Conservation (phyloP, 106 monocot species). For the Dioscorea zingiberensis region DNA sequence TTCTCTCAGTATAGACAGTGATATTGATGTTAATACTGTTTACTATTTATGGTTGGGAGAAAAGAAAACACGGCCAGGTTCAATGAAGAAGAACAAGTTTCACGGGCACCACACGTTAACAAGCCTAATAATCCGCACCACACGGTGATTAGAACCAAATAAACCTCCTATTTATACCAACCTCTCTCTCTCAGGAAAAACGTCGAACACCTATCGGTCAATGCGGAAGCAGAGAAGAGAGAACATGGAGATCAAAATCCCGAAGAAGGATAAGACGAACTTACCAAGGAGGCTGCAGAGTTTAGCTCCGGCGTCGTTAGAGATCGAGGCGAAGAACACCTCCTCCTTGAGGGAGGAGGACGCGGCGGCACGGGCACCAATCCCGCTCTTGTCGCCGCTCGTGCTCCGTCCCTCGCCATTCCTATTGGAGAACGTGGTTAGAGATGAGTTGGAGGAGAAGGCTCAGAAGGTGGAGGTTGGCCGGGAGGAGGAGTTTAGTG, state of each 20-base stretch:
- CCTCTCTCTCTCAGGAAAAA: too few relatives aligned
- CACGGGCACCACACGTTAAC: too few relatives aligned
- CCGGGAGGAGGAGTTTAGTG: neutral
- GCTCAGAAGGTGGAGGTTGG: too few relatives aligned
- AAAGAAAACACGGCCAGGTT: too few relatives aligned
- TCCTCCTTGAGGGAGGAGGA: neutral
- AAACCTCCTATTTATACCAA: too few relatives aligned
- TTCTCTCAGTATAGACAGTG: neutral
- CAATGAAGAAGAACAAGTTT: too few relatives aligned
- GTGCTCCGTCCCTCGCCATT: slow-evolving; percentile 6
- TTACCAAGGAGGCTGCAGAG: slow-evolving; percentile 17
- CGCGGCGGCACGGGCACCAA: neutral
- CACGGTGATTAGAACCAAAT: too few relatives aligned
- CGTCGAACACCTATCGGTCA: too few relatives aligned
- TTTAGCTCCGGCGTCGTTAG: slow-evolving; percentile 14
- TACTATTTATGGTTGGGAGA: too few relatives aligned
- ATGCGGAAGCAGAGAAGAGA: neutral
- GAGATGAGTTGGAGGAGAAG: too few relatives aligned
- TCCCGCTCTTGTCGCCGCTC: slow-evolving; percentile 38
- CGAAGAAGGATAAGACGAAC: neutral
- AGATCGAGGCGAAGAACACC: neutral
- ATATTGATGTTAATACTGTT: too few relatives aligned
- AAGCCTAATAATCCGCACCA: too few relatives aligned
- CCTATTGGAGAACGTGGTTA: neutral
- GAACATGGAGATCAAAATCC: neutral